Conservation (phyloP, 1,284 basidiomycete genomes). For the Apiotrichum gracile region DNA sequence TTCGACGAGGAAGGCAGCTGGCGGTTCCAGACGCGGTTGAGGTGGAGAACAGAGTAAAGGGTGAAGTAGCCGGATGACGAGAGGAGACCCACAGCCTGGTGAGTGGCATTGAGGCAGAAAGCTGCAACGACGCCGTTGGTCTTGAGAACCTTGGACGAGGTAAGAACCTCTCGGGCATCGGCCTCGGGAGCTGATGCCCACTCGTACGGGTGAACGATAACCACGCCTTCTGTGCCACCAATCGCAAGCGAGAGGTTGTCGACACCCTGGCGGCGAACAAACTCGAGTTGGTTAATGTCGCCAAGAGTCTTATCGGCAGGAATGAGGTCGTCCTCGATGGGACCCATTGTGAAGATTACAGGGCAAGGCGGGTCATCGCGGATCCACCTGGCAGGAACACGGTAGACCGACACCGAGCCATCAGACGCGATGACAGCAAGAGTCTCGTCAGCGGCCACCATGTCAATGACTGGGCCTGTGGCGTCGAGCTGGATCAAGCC, state of each 20-base stretch:
- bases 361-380: conserved; percentile 26
- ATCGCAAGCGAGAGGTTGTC: conserved; percentile 24
- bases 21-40: conserved; percentile 37
- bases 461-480: conserved; percentile 27
- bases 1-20: conserved; percentile 24
- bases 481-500: conserved; percentile 25
- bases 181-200: conserved; percentile 4
- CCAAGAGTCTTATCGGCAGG: conserved; percentile 18
- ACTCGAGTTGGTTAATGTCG: conserved; percentile 26
- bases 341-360: conserved; percentile 16
- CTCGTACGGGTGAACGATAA: conserved; percentile 23
- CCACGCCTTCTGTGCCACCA: conserved; percentile 31
- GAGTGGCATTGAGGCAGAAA: conserved; percentile 36
- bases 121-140: conserved; percentile 28
- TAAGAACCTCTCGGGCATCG: conserved; percentile 11
- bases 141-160: conserved; percentile 23
- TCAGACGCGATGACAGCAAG: conserved; percentile 31
- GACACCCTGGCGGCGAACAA: conserved; percentile 26
- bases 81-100: conserved; percentile 37
- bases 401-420: conserved; percentile 25
- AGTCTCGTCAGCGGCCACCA: conserved; percentile 22
- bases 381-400: conserved; percentile 26
- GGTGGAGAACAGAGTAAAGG: conserved; percentile 29
- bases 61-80: conserved; percentile 26
- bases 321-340: conserved; percentile 1